Percentiles rank a stretch among this genome's conserved stretches.
Evolutionary conservation across 225 moss, liverwort and hornwort genomes (phyloP).

Genomic region (Climacium dendroides): DNA sequence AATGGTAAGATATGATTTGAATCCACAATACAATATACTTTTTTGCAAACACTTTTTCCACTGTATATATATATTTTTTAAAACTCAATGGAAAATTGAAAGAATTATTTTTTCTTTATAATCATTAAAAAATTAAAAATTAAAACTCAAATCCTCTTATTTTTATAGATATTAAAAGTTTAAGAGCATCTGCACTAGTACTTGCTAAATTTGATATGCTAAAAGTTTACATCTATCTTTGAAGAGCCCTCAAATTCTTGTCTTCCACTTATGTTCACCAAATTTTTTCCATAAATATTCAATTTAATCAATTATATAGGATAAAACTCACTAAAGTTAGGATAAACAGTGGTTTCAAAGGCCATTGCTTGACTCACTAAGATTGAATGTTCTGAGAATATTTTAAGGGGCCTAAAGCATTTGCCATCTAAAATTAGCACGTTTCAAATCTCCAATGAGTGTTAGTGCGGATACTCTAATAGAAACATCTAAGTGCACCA

Average conservation of each 20-base stretch:
- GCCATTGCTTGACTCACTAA: neutral
- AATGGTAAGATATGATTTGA: neutral
- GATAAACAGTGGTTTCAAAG: neutral
- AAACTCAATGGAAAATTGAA: fast-evolving
- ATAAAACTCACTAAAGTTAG: neutral
- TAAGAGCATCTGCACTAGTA: fast-evolving
- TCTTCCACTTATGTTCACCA: fast-evolving
- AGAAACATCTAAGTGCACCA: neutral
- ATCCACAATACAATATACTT: neutral
- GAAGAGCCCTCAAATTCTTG: neutral
- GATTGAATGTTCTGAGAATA: neutral
- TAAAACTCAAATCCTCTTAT: neutral
- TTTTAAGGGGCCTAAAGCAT: fast-evolving
- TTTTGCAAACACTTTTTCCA: neutral
- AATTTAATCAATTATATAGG: neutral
- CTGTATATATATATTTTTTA: neutral
- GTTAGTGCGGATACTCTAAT: fast-evolving
- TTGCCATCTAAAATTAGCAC: fast-evolving
- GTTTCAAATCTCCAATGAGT: fast-evolving
- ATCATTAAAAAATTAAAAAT: neutral
- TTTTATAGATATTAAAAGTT: neutral
- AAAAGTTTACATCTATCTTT: neutral
- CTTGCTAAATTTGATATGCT: fast-evolving
- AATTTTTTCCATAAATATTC: neutral
- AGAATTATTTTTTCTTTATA: neutral